phyloP scores from a whole-genome alignment of 1,284 basidiomycete genomes.

The Mycosarcoma mackinlayi region DNA sequence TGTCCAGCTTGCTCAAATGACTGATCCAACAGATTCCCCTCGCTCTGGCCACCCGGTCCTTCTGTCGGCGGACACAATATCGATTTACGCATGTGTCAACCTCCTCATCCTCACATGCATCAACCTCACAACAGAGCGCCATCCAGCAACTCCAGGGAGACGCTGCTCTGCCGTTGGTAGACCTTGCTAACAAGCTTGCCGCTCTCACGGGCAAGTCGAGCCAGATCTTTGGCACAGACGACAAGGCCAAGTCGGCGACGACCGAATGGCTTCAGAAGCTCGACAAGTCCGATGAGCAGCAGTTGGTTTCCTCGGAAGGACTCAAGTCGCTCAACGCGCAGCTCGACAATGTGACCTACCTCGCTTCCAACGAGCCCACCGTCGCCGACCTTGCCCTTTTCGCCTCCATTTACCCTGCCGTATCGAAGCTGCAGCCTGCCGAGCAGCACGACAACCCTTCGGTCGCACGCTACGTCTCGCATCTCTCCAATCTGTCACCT shows the following conservation, averaged over 20 bases:
- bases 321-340: constrained; percentile 57
- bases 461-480: constrained; percentile 65
- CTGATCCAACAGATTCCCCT: constrained; percentile 34
- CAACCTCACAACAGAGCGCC: constrained; percentile 29
- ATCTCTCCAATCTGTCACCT: constrained; percentile 60
- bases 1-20: constrained; percentile 39
- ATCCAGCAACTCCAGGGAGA: constrained; percentile 49
- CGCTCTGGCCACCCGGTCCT: constrained; percentile 23
- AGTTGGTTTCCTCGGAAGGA: constrained; percentile 48
- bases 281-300: constrained; percentile 38
- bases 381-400: constrained; percentile 66
- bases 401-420: constrained; percentile 59
- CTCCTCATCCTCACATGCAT: background rate
- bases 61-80: background rate
- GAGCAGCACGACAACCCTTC: constrained; percentile 64
- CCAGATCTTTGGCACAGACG: constrained; percentile 44
- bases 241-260: constrained; percentile 39
- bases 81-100: constrained; percentile 3
- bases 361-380: constrained; percentile 58
- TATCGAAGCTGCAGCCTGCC: constrained; percentile 56
- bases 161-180: constrained; percentile 31
- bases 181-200: constrained; percentile 47
- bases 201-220: constrained; percentile 38
- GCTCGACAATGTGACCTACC: constrained; percentile 58
- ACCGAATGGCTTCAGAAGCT: constrained; percentile 46